phyloP scores from a whole-genome alignment of 2,329 filamentous ascomycete species.

The Tolypocladium inflatum region DNA sequence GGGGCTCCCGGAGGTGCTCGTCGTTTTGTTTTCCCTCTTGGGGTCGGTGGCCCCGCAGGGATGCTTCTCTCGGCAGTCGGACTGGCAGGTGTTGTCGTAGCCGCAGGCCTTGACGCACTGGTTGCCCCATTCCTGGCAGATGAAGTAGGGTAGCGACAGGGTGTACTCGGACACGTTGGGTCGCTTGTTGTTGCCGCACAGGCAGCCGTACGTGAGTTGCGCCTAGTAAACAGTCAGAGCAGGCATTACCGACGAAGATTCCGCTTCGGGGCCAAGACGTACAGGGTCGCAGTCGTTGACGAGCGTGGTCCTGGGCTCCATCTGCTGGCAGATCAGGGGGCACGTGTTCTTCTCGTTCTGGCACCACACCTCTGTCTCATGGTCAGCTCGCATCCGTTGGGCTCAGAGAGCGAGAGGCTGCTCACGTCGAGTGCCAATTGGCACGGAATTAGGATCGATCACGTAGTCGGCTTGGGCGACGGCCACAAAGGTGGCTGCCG shows the following conservation, averaged over 20 bases:
- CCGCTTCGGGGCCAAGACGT: slow-evolving; percentile 14
- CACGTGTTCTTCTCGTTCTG: slow-evolving; percentile 51
- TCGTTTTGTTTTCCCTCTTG: slow-evolving; percentile 45
- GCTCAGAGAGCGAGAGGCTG: not conserved
- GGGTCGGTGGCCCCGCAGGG: slow-evolving; percentile 65
- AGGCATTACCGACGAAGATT: too few relatives aligned
- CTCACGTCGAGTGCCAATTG: slow-evolving; percentile 42
- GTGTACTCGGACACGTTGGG: slow-evolving; percentile 72
- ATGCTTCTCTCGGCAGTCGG: slow-evolving; percentile 52
- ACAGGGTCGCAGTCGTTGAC: slow-evolving; percentile 61
- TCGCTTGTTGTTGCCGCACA: slow-evolving; percentile 55
- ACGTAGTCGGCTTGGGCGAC: slow-evolving; percentile 45
- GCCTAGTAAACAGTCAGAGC: slow-evolving; percentile 25
- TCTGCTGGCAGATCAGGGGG: slow-evolving; percentile 63
- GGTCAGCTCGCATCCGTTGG: slow-evolving; percentile 9
- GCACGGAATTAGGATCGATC: slow-evolving; percentile 55
- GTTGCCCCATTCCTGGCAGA: slow-evolving; percentile 61
- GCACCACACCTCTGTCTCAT: slow-evolving; percentile 52
- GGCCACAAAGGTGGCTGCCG: slow-evolving; percentile 42
- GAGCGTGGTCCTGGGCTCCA: slow-evolving; percentile 37
- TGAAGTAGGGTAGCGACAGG: slow-evolving; percentile 68
- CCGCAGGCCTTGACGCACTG: slow-evolving; percentile 56
- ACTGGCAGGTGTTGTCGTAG: slow-evolving; percentile 46
- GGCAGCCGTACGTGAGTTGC: slow-evolving; percentile 58
- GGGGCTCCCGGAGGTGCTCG: slow-evolving; percentile 32